Percentiles rank a stretch among this genome's conserved stretches.
These are phyloP conservation scores for Cicer arietinum DNA, from an alignment of 306 rosid species.

Conservation along the genomic window DNA sequence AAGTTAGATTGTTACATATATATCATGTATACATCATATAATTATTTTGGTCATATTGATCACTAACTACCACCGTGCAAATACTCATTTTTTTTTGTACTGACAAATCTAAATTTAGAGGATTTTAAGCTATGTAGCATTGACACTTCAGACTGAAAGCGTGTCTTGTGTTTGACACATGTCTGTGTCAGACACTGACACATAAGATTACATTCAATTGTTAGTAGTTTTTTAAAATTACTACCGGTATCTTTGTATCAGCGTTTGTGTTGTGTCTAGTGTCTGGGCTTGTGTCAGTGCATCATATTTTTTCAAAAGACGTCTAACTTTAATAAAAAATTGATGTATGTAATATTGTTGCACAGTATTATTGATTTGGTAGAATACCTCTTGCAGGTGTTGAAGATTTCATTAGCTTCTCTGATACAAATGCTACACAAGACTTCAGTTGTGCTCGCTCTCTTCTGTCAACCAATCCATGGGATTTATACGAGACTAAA, in stretches of 20 bases:
- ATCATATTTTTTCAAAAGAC: too few species aligned
- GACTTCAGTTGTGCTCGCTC: constrained; percentile 86
- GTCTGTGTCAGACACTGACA: too few species aligned
- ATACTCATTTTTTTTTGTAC: not conserved
- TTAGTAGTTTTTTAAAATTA: too few species aligned
- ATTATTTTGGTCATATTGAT: constrained; percentile 6
- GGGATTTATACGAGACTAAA: constrained; percentile 58
- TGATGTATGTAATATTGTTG: constrained; percentile 1
- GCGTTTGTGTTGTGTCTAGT: too few species aligned
- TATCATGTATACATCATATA: not conserved
- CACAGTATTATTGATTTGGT: constrained; percentile 1
- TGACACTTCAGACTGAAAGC: too few species aligned
- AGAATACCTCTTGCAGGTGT: constrained; percentile 52
- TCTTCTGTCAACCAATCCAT: constrained; percentile 91
- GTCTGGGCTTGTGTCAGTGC: too few species aligned
- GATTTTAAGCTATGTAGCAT: too few species aligned
- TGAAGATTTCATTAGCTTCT: constrained; percentile 57
- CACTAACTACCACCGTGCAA: not conserved
- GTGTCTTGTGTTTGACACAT: too few species aligned
- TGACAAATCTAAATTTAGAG: too few species aligned
- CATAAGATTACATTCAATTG: too few species aligned
- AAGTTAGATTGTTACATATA: not conserved
- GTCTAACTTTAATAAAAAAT: not conserved
- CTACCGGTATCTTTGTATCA: too few species aligned
- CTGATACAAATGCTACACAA: constrained; percentile 53